Evolutionary conservation across 768 basidiomycete genomes (phyloP).

Genomic region (Sporobolomyces roseus): DNA sequence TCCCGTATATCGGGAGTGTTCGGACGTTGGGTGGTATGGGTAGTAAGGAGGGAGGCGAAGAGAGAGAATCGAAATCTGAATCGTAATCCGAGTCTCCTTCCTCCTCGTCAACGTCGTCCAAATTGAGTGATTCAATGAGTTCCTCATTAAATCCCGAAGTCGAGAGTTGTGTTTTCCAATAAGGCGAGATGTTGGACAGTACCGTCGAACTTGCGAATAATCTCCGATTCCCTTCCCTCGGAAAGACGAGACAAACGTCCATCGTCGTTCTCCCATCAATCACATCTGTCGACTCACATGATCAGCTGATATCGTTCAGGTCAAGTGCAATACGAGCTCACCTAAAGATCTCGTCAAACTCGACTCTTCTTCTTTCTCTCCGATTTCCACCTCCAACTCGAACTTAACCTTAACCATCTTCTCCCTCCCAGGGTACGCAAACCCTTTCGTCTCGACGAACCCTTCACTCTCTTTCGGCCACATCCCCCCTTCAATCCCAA

Average conservation of each 20-base stretch:
- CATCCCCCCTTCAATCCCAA: neutral
- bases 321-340: neutral
- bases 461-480: neutral
- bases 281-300: neutral
- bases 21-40: neutral
- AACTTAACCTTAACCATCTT: neutral
- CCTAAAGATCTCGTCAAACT: constrained; percentile 1
- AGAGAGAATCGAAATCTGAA: too few species aligned
- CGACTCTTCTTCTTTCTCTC: neutral
- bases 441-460: neutral
- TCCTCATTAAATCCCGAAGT: constrained; percentile 7
- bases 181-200: constrained; percentile 18
- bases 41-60: too few species aligned
- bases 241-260: constrained; percentile 31
- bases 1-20: constrained; percentile 13
- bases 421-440: neutral
- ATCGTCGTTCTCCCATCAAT: neutral
- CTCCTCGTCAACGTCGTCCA: neutral
- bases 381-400: neutral
- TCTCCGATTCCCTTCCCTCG: neutral
- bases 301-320: neutral
- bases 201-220: constrained; percentile 12
- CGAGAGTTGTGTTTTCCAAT: constrained; percentile 2
- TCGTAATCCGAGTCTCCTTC: constrained; percentile 7
- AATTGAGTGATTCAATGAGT: neutral